Conservation (phyloP, 805 yeast species). For the Pichia heedii region DNA sequence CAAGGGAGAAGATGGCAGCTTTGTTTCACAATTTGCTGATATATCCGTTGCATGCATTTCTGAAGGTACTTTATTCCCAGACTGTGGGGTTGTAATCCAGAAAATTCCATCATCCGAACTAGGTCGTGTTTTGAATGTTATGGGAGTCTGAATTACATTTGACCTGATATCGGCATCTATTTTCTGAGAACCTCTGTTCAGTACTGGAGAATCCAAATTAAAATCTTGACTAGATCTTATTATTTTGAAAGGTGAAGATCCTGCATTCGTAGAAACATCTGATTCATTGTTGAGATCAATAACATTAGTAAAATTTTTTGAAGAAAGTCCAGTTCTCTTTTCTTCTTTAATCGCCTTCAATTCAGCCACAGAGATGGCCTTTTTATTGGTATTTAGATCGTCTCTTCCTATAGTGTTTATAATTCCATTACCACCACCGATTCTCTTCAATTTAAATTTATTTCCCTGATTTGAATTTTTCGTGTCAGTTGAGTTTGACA, state of each 20-base stretch:
- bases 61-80: not conserved
- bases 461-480: not conserved
- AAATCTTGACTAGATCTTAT: slow-evolving; percentile 9
- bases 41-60: not conserved
- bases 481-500: not conserved
- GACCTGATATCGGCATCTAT: not conserved
- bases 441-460: not conserved
- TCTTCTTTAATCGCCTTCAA: slow-evolving; percentile 1
- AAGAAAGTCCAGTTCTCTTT: not conserved
- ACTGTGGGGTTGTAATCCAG: slow-evolving; percentile 34
- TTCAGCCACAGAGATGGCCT: slow-evolving; percentile 4
- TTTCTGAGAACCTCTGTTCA: not conserved
- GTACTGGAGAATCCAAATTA: slow-evolving; percentile 2
- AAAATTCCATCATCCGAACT: slow-evolving; percentile 30
- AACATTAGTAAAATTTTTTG: not conserved
- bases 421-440: not conserved
- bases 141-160: not conserved
- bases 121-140: slow-evolving; percentile 5
- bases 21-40: not conserved
- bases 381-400: not conserved
- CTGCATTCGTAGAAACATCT: slow-evolving; percentile 1
- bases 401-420: not conserved
- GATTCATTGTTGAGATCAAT: slow-evolving; percentile 4
- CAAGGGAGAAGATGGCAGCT: slow-evolving; percentile 36
- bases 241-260: slow-evolving; percentile 7